Percentiles rank a stretch among this genome's conserved stretches.
phyloP scores from a whole-genome alignment of 2,329 filamentous ascomycete genomes.

The Fusarium verticillioides region DNA sequence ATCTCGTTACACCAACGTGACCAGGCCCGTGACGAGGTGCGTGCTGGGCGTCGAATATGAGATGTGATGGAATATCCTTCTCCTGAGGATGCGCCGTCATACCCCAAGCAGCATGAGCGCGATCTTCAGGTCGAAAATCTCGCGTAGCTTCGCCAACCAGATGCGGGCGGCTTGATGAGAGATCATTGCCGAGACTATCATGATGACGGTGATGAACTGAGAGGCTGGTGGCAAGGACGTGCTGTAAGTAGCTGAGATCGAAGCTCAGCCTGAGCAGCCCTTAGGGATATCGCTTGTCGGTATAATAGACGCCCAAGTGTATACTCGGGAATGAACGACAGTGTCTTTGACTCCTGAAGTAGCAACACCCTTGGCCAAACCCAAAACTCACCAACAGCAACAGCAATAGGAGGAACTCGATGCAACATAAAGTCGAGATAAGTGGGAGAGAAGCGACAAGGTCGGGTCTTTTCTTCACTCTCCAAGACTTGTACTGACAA shows the following conservation, averaged over 20 bases:
- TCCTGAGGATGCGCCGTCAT: conserved; percentile 26
- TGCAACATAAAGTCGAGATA: conserved; percentile 23
- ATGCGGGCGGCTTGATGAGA: conserved; percentile 1
- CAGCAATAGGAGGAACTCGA: not conserved
- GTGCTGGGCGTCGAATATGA: conserved; percentile 23
- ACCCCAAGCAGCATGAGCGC: conserved; percentile 26
- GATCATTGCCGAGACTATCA: conserved; percentile 10
- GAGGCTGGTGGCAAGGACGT: not conserved
- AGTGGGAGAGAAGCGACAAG: not conserved
- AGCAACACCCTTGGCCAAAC: not conserved
- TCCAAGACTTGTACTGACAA: not conserved
- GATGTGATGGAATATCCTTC: conserved; percentile 14
- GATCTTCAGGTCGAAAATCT: conserved; percentile 21
- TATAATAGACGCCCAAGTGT: not conserved
- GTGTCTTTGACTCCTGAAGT: not conserved
- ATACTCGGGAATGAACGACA: not conserved
- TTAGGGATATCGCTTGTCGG: not conserved
- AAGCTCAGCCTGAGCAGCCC: not conserved
- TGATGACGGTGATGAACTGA: not conserved
- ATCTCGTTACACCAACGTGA: conserved; percentile 32
- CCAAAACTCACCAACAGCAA: not conserved
- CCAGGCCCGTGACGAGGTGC: conserved; percentile 27
- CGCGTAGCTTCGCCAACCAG: conserved; percentile 39
- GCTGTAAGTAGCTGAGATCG: not conserved
- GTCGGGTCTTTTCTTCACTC: not conserved